Conservation (phyloP, 202 grass and related monocot genomes). For the Bolboschoenoplectus hybrid region DNA sequence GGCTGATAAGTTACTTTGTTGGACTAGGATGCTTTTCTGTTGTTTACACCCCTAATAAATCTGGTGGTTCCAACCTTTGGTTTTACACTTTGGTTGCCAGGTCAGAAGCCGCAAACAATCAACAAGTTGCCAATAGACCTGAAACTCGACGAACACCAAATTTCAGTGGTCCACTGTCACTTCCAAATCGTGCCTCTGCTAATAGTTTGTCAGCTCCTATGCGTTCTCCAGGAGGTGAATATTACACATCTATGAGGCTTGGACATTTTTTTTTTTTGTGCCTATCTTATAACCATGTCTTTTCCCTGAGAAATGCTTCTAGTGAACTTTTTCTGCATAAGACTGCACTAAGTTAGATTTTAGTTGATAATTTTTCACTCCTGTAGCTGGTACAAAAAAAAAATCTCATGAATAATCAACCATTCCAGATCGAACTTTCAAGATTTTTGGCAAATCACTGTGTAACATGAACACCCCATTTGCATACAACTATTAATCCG, state of each 20-base stretch:
- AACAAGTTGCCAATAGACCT: slow-evolving; percentile 61
- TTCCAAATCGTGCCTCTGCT: slow-evolving; percentile 97
- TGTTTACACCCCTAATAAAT: background rate
- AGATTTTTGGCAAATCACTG: background rate
- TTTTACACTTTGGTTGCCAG: slow-evolving; percentile 45
- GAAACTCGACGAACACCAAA: slow-evolving; percentile 67
- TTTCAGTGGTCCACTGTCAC: slow-evolving; percentile 91
- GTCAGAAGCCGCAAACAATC: slow-evolving; percentile 53
- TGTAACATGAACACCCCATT: background rate
- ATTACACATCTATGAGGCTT: slow-evolving; percentile 12
- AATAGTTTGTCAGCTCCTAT: slow-evolving; percentile 98
- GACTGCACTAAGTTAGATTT: background rate
- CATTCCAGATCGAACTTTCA: background rate
- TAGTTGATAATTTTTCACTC: background rate
- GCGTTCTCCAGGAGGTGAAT: slow-evolving; percentile 85
- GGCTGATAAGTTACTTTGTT: background rate
- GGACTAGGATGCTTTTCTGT: background rate
- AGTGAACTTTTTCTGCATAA: background rate
- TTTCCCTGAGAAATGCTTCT: background rate
- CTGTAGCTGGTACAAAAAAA: background rate
- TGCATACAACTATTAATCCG: background rate
- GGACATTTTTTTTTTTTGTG: slow-evolving; percentile 8
- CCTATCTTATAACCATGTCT: background rate
- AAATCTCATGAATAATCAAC: background rate
- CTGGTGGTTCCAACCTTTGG: background rate